phyloP scores from a whole-genome alignment of 2,329 filamentous ascomycete genomes.

The Aspergillus fijiensis region DNA sequence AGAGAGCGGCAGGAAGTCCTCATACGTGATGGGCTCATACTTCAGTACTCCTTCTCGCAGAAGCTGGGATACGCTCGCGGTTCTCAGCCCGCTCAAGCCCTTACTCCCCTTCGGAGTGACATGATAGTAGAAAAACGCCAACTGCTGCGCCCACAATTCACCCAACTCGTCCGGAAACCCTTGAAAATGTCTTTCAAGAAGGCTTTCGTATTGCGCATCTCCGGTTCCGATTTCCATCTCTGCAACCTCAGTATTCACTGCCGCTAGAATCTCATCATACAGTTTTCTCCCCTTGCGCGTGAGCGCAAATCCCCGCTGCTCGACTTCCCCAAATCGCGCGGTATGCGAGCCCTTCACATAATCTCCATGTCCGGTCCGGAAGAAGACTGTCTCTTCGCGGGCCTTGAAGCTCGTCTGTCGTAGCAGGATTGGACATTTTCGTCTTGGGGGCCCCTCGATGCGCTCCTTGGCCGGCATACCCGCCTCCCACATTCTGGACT shows the following conservation, averaged over 20 bases:
- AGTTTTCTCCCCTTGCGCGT: constrained; percentile 47
- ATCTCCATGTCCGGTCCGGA: constrained; percentile 26
- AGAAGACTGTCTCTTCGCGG: constrained; percentile 50
- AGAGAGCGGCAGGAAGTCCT: constrained; percentile 56
- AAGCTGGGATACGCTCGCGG: constrained; percentile 29
- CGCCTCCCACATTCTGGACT: constrained; percentile 43
- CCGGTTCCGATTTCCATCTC: background rate
- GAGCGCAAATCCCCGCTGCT: constrained; percentile 54
- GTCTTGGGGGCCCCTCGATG: constrained; percentile 53
- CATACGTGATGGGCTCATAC: constrained; percentile 51
- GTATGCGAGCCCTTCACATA: constrained; percentile 44
- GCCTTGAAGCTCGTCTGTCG: constrained; percentile 57
- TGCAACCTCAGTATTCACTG: constrained; percentile 19
- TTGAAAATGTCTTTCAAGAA: constrained; percentile 33
- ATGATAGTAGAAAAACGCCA: constrained; percentile 45
- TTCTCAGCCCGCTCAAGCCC: background rate
- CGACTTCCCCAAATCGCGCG: constrained; percentile 55
- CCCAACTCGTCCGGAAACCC: constrained; percentile 46
- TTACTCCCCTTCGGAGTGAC: constrained; percentile 16
- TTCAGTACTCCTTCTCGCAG: constrained; percentile 35
- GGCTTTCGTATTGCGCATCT: constrained; percentile 14
- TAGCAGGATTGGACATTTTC: constrained; percentile 49
- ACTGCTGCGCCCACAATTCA: constrained; percentile 33
- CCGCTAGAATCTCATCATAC: constrained; percentile 48
- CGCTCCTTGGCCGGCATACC: constrained; percentile 49